Percentiles rank a stretch among this genome's conserved stretches.
phyloP scores from a whole-genome alignment of 2,329 filamentous ascomycete genomes.

The Huntiella savannae region DNA sequence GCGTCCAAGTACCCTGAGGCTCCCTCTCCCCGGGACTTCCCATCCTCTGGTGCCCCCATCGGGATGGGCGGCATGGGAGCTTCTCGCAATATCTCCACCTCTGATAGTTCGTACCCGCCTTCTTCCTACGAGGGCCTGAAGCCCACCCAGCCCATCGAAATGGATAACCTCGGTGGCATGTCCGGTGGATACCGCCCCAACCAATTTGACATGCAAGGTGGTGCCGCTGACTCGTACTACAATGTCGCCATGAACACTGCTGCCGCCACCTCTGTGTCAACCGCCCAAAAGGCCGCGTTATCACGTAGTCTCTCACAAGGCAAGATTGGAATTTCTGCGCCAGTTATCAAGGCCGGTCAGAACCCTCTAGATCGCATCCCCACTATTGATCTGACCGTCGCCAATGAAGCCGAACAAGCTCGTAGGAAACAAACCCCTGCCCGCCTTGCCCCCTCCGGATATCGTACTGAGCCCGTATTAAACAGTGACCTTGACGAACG shows the following conservation, averaged over 20 bases:
- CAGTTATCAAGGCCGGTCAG: slow-evolving; percentile 23
- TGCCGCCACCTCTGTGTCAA: slow-evolving; percentile 14
- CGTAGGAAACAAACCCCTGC: slow-evolving; percentile 19
- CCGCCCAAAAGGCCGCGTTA: slow-evolving; percentile 12
- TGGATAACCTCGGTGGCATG: slow-evolving; percentile 3
- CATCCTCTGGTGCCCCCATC: slow-evolving; percentile 11
- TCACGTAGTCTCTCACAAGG: slow-evolving; percentile 15
- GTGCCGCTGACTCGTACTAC: slow-evolving; percentile 5
- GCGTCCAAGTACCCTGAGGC: slow-evolving; percentile 10
- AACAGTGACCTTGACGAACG: slow-evolving; percentile 10
- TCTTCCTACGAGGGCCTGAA: slow-evolving; percentile 32
- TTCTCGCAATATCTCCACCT: slow-evolving; percentile 22
- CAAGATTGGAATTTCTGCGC: slow-evolving; percentile 30
- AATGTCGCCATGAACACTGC: slow-evolving; percentile 14
- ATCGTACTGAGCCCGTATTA: slow-evolving; percentile 8
- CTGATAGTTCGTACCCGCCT: slow-evolving; percentile 25
- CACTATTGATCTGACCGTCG: slow-evolving; percentile 31
- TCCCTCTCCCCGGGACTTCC: slow-evolving; percentile 13
- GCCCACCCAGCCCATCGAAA: slow-evolving; percentile 14
- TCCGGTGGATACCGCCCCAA: not conserved
- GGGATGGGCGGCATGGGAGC: not conserved
- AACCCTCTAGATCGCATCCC: slow-evolving; percentile 27
- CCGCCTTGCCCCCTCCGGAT: not conserved
- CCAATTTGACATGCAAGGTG: slow-evolving; percentile 7
- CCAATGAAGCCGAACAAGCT: slow-evolving; percentile 27